These are phyloP conservation scores for Meira miltonrushii DNA, from an alignment of 1,284 basidiomycete genomes.

Conservation along the genomic window DNA sequence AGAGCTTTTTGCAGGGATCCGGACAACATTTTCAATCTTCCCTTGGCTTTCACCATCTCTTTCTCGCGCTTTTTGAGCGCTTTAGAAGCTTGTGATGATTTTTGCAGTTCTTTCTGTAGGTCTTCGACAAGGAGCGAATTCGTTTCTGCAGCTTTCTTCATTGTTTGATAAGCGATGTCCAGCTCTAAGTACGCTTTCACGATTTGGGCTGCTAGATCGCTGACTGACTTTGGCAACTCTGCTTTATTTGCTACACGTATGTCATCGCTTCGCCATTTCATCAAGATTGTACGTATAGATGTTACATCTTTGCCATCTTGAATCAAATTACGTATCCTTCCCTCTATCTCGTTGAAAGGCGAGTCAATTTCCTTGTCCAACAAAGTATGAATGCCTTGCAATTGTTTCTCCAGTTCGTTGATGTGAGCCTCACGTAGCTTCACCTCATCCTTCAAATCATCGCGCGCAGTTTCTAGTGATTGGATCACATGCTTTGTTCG, in stretches of 20 bases:
- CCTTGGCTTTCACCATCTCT: slow-evolving; percentile 10
- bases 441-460: slow-evolving; percentile 10
- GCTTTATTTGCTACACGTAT: no score
- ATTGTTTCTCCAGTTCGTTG: not conserved
- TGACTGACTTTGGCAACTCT: not conserved
- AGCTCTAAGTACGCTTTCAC: not conserved
- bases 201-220: not conserved
- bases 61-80: slow-evolving; percentile 3
- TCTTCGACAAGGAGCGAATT: not conserved
- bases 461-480: not conserved
- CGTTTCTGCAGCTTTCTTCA: not conserved
- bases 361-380: no score
- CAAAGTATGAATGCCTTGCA: not conserved
- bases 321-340: no score
- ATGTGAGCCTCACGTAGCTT: not conserved
- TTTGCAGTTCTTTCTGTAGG: no score
- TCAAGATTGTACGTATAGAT: no score
- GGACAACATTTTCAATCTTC: slow-evolving; percentile 3
- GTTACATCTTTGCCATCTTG: no score
- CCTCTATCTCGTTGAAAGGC: no score
- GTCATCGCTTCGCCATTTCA: no score
- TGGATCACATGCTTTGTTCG: not conserved
- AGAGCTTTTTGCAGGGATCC: slow-evolving; percentile 5
- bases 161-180: not conserved
- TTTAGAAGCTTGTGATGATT: no score